Conservation (phyloP, 2,329 filamentous ascomycete genomes). For the Stromatinia cepivora region DNA sequence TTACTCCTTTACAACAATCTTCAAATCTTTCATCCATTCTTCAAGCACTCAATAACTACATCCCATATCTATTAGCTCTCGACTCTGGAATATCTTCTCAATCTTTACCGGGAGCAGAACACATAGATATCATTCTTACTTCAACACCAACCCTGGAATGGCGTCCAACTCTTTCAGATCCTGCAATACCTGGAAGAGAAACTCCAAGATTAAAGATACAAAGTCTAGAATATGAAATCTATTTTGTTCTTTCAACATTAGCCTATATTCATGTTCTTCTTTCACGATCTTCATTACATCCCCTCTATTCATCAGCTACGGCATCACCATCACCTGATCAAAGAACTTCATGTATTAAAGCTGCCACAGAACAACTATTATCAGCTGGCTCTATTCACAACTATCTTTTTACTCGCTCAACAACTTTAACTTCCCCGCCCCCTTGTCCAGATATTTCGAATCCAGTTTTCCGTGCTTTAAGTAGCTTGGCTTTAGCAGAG, state of each 20-base stretch:
- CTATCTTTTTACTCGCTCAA: conserved; percentile 62
- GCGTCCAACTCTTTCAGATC: conserved; percentile 74
- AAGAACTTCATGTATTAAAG: conserved; percentile 66
- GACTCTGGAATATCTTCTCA: conserved; percentile 67
- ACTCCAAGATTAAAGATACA: conserved; percentile 65
- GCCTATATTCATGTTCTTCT: conserved; percentile 72
- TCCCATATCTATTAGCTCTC: conserved; percentile 80
- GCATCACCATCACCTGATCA: conserved; percentile 64
- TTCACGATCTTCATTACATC: conserved; percentile 70
- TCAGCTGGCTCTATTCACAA: conserved; percentile 77
- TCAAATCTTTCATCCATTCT: conserved; percentile 70
- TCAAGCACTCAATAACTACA: conserved; percentile 70
- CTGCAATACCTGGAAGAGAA: conserved; percentile 64
- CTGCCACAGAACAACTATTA: conserved; percentile 75
- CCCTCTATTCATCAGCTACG: conserved; percentile 66
- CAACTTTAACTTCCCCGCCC: conserved; percentile 42
- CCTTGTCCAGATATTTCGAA: conserved; percentile 57
- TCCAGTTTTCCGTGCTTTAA: conserved; percentile 55
- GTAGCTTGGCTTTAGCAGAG: conserved; percentile 75
- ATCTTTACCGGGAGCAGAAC: conserved; percentile 54
- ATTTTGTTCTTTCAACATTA: conserved; percentile 74
- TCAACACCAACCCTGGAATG: conserved; percentile 70
- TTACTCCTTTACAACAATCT: conserved; percentile 69
- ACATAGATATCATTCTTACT: conserved; percentile 66
- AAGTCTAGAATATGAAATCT: conserved; percentile 79